Evolutionary conservation across 1,284 basidiomycete genomes (phyloP).

Genomic region (Fomitopsis betulina): DNA sequence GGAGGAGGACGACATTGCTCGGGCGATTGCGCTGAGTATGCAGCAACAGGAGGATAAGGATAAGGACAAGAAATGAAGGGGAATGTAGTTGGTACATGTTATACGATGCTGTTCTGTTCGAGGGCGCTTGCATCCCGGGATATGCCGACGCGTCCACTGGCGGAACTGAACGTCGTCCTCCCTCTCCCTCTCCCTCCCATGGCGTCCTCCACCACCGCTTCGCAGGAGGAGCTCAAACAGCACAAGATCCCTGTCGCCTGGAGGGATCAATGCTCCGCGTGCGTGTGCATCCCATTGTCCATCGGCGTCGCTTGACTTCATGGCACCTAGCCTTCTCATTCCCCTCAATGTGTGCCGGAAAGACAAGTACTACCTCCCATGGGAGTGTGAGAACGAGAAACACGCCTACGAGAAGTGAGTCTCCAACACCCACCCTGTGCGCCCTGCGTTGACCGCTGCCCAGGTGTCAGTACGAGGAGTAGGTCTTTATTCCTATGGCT

Average conservation of each 20-base stretch:
- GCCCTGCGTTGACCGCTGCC: conserved; percentile 5
- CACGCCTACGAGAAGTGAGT: conserved; percentile 73
- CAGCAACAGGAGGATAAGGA: conserved; percentile 23
- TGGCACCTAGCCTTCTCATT: conserved; percentile 63
- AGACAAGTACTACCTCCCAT: conserved; percentile 69
- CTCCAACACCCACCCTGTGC: conserved; percentile 1
- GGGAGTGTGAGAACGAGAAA: conserved; percentile 81
- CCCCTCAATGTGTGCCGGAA: conserved; percentile 81
- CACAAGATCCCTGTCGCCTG: conserved; percentile 77
- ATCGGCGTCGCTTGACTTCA: neutral
- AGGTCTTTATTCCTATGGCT: conserved; percentile 30
- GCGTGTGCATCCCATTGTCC: conserved; percentile 28
- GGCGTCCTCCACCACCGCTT: conserved; percentile 74
- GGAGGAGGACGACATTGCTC: conserved; percentile 54
- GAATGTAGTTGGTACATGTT: neutral
- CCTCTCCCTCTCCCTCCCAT: conserved; percentile 30
- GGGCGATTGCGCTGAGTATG: conserved; percentile 57
- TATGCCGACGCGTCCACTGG: no score
- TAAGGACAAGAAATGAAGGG: conserved; percentile 26
- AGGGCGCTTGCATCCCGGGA: neutral
- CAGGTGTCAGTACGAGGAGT: conserved; percentile 92
- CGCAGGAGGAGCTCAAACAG: conserved; percentile 78
- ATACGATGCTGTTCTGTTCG: conserved; percentile 1
- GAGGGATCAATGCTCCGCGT: conserved; percentile 93
- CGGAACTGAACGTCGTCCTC: no score